Evolutionary conservation across 768 basidiomycete species (phyloP), one percentile per base, ranked within the genome.

Genomic region (Royoungia palumana): DNA sequence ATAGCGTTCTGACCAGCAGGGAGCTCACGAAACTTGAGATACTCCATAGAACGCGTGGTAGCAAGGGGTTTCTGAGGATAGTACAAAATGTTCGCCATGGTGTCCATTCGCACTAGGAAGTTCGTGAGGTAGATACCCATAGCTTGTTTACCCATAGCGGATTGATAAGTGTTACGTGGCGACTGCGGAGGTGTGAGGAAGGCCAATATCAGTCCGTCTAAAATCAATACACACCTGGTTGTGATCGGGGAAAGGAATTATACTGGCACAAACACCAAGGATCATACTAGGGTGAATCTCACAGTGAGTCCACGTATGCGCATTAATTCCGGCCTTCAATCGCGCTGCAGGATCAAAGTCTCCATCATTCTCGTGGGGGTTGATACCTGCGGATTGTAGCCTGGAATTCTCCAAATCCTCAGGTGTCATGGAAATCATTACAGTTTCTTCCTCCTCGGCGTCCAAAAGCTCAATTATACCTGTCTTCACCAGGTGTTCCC

Each of bases 271-370:
- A 51, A 99, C 92, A 53, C 95, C 95, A 45, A 99, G 78, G 55
- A 99, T 98, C 95, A 98, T 99, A 61, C 88, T 89, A 11, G 95
- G 96, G 69, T 99, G 95, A 62, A 99, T 98, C 73, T 99, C 95
- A 70, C 96, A 98, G 68, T 99, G 95, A 10, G 95, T 99, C 87
- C 90, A 98, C 9, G 89, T 91, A 60, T 96, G 90, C 0, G 89
- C 82, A 65, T 82, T 86, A 35, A 84, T 85, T 27, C 82, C 80
- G 34, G 88, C 83, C 72, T 96, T 97, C 37, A 97, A 68, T 39
- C 95, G 81, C 32, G 87, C 88, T 16, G 94, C 86, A 9, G 91
- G 87, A 61, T 98, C 94, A 60, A 82, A 88, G 21, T 90, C 84
- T 6, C 68, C 74, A 24, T 87, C 86, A 45, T 80, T 80, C n/a